Evolutionary conservation across 139 green algal genomes (phyloP).

Genomic region (Picochlorum costavermella): DNA sequence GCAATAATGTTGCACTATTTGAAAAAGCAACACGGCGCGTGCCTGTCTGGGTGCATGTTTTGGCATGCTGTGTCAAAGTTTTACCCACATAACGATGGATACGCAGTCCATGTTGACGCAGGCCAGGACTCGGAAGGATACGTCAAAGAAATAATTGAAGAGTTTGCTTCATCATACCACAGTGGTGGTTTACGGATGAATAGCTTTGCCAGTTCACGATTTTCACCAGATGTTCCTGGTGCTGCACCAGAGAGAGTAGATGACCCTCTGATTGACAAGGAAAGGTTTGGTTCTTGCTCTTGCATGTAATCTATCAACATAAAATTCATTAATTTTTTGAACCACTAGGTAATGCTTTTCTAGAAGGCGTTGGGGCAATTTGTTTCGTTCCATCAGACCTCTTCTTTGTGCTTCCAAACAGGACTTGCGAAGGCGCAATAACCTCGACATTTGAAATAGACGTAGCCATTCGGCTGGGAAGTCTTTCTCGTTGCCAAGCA

Average conservation of each 20-base stretch:
- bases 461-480: constrained; percentile 50
- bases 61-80: constrained; percentile 40
- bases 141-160: not conserved
- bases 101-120: constrained; percentile 40
- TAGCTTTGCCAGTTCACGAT: not conserved
- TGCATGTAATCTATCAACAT: not conserved
- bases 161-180: not conserved
- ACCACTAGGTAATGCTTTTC: not conserved
- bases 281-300: not conserved
- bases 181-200: not conserved
- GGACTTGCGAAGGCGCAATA: constrained; percentile 2
- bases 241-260: not conserved
- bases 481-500: constrained; percentile 7
- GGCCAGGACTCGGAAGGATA: not conserved
- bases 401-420: constrained; percentile 2
- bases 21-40: not conserved
- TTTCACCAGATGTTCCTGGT: not conserved
- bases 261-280: not conserved
- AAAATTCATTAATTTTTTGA: not conserved
- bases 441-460: constrained; percentile 37
- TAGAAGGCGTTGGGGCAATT: not conserved
- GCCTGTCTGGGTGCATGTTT: constrained; percentile 26
- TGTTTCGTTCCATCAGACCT: not conserved
- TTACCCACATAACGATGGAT: constrained; percentile 60
- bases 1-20: constrained; percentile 9